phyloP scores from a whole-genome alignment of 768 basidiomycete genomes.

The Calocybe gangraenosa region DNA sequence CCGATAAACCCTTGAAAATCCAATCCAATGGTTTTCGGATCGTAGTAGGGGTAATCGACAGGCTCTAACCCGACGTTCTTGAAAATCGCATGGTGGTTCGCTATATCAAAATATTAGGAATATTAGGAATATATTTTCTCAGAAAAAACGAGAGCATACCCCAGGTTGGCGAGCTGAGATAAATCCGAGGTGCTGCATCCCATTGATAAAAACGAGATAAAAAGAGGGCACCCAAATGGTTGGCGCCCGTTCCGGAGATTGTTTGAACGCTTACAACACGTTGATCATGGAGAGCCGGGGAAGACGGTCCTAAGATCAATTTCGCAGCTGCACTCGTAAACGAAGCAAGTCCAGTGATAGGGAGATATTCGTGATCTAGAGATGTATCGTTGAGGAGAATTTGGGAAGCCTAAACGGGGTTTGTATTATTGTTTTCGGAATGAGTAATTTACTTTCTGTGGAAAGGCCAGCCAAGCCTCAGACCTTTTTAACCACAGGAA shows the following conservation, averaged over 20 bases:
- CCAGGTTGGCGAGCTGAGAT: conserved; percentile 94
- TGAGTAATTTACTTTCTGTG: too few relatives aligned
- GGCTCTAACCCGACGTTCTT: conserved; percentile 87
- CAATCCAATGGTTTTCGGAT: conserved; percentile 83
- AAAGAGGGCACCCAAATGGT: conserved; percentile 89
- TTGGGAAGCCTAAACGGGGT: conserved; percentile 74
- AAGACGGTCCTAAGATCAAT: conserved; percentile 73
- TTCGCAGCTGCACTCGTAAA: conserved; percentile 81
- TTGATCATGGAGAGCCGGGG: conserved; percentile 63
- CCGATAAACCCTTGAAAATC: conserved; percentile 69
- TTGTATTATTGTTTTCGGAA: conserved; percentile 29
- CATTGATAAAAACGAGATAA: conserved; percentile 78
- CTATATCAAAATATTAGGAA: too few relatives aligned
- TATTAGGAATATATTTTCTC: too few relatives aligned
- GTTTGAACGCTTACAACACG: conserved; percentile 85
- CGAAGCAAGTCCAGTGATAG: conserved; percentile 82
- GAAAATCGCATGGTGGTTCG: conserved; percentile 88
- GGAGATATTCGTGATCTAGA: conserved; percentile 90
- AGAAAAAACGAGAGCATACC: conserved; percentile 50
- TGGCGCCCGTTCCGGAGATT: conserved; percentile 94
- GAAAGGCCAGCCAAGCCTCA: too few relatives aligned
- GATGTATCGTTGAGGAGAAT: conserved; percentile 63
- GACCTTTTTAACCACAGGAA: conserved; percentile 89
- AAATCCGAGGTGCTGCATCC: conserved; percentile 58
- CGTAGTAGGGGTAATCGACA: conserved; percentile 89